A percentile compares a stretch with the other conserved stretches of the same genome.
These are phyloP conservation scores for Lagerstroemia speciosa DNA, from an alignment of 345 rosid species.

Conservation along the genomic window DNA sequence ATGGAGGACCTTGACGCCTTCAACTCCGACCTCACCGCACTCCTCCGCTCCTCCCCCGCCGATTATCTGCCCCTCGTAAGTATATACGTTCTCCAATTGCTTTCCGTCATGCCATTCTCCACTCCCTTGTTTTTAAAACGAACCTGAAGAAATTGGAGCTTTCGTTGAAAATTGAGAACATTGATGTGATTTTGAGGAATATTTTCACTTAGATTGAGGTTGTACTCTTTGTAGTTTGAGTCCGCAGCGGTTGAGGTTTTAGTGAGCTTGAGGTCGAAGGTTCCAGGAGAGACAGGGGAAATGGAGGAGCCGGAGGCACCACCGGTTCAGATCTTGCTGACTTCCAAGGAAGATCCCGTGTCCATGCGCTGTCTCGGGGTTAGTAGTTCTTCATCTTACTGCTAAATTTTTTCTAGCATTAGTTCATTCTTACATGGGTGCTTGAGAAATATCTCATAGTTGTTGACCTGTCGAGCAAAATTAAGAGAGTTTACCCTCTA, in stretches of 20 bases:
- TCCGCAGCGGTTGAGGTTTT: conserved; percentile 85
- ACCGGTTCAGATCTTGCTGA: conserved; percentile 74
- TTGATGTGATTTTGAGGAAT: neutral
- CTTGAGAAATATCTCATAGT: no score
- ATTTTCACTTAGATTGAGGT: neutral
- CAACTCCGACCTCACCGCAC: conserved; percentile 70
- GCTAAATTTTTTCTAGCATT: neutral
- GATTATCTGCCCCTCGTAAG: conserved; percentile 71
- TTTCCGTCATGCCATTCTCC: neutral
- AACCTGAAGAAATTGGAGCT: neutral
- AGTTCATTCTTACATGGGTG: no score
- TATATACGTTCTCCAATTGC: neutral
- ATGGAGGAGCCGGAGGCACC: conserved; percentile 60
- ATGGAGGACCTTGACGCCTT: conserved; percentile 78
- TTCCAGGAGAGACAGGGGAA: conserved; percentile 62
- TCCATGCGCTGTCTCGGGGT: conserved; percentile 91
- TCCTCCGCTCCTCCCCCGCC: conserved; percentile 71
- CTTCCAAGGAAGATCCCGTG: conserved; percentile 72
- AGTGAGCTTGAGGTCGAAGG: conserved; percentile 67
- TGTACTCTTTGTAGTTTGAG: conserved; percentile 49
- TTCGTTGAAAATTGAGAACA: neutral
- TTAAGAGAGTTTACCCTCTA: no score
- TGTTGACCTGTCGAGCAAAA: no score
- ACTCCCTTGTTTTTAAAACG: neutral
- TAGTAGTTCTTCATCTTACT: conserved; percentile 4